Evolutionary conservation across 768 basidiomycete species (phyloP), one percentile per base, ranked within the genome.

Genomic region (Rhizopogon roseolus): DNA sequence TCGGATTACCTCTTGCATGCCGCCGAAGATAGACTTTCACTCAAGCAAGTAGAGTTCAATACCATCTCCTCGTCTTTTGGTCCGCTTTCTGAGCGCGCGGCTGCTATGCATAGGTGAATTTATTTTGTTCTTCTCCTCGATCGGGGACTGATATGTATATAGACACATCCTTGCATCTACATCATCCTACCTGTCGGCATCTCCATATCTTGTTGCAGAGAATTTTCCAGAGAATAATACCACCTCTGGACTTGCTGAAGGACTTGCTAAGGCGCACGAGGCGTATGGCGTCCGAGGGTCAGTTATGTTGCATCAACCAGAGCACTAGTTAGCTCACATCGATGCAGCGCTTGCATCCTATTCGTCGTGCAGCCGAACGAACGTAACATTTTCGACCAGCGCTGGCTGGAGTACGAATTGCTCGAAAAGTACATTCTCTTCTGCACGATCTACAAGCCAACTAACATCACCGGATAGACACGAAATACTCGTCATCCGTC

Each of bases 21-120:
- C 7, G 75, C 76, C 2, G 64, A 73, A 3, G 52, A 41, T 11
- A 19, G 17, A 13, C 62, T 75, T 13, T 69, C 72, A 6, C 69
- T 99, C 57, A 96, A 94, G 66, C 96, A 99, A 71, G 96, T 98
- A 40, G 96, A 99, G 67, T 97, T 98, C 73, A 99, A 99, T 66
- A 97, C 96, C 8, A 95, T 98, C 57, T 92, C 94, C 2, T 82
- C 86, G 0, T 94, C 93, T 0, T 96, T 98, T 66, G 96, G 93
- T 0, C 64, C 85, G 1, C 75, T 98, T 13, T 90, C 90, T 0
- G 76, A 89, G 57, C 77, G 75, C 37, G 73, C 78, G 9, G 76
- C 87, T 4, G 80, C 82, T 22, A 67, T 98, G 65, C 96, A 98
- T 70, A 77, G 85, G 92, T 93, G 60, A 46, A 73, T 51, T 38